Evolutionary conservation across 140 eudicot genomes (phyloP).

Genomic region (Oenanthe javanica): DNA sequence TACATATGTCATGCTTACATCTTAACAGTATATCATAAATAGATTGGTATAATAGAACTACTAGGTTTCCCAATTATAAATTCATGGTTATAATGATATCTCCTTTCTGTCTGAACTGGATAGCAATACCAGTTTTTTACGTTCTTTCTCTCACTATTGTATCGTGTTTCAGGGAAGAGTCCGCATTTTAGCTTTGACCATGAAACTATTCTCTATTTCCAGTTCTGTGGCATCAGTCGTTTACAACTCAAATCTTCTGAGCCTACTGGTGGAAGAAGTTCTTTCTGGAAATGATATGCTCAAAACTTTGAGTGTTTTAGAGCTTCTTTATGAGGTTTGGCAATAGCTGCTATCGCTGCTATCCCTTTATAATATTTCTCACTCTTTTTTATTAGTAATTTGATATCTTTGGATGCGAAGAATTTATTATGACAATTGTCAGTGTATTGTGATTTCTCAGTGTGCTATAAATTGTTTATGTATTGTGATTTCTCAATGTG

Average conservation of each 20-base stretch:
- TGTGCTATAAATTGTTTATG: no score
- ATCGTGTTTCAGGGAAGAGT: slow-evolving; percentile 61
- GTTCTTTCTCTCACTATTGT: not conserved
- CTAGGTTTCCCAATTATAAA: not conserved
- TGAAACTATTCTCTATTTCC: slow-evolving; percentile 82
- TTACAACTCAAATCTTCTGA: slow-evolving; percentile 63
- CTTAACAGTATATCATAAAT: no score
- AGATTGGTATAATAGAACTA: not conserved
- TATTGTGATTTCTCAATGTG: no score
- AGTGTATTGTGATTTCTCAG: no score
- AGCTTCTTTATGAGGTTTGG: slow-evolving; percentile 74
- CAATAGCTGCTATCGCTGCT: not conserved
- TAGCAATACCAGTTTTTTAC: not conserved
- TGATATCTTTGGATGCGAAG: not conserved
- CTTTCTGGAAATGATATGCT: slow-evolving; percentile 56
- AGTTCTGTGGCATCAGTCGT: slow-evolving; percentile 68
- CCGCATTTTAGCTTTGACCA: slow-evolving; percentile 72
- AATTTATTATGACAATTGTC: not conserved
- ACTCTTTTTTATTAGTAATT: not conserved
- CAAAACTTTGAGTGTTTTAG: slow-evolving; percentile 65
- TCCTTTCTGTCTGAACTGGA: not conserved
- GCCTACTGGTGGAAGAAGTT: slow-evolving; percentile 66
- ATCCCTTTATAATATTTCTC: not conserved
- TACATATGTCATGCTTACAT: no score
- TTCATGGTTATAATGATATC: not conserved